Conservation (phyloP, 2,329 filamentous ascomycete genomes). For the Decorospora gaudefroyi region DNA sequence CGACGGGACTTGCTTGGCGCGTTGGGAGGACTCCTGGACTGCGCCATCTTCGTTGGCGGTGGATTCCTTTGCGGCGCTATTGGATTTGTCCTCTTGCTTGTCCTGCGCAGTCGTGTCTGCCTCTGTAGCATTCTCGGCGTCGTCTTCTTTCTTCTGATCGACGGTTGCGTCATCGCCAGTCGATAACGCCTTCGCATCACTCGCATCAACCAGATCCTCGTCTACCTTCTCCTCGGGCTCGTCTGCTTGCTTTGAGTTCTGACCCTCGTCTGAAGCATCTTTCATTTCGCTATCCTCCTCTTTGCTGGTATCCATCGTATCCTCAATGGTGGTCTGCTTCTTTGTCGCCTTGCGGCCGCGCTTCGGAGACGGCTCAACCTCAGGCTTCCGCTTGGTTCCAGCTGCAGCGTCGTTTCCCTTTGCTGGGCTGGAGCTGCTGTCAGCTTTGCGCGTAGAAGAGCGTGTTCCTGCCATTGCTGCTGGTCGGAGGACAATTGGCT, state of each 20-base stretch:
- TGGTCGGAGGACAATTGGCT: slow-evolving; percentile 1
- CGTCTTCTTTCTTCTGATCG: not conserved
- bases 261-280: slow-evolving; percentile 20
- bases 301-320: slow-evolving; percentile 52
- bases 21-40: slow-evolving; percentile 56
- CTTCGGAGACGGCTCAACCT: slow-evolving; percentile 47
- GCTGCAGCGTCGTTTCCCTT: slow-evolving; percentile 38
- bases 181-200: slow-evolving; percentile 22
- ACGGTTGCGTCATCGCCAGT: slow-evolving; percentile 31
- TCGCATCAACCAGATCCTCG: slow-evolving; percentile 1
- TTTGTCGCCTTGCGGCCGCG: slow-evolving; percentile 50
- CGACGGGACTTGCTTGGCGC: slow-evolving; percentile 58
- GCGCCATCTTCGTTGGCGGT: slow-evolving; percentile 39
- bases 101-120: slow-evolving; percentile 6
- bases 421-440: slow-evolving; percentile 25
- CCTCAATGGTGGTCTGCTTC: slow-evolving; percentile 60
- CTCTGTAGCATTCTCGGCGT: slow-evolving; percentile 6
- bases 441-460: slow-evolving; percentile 29
- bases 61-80: slow-evolving; percentile 27
- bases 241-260: slow-evolving; percentile 10
- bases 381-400: slow-evolving; percentile 50
- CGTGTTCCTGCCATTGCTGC: slow-evolving; percentile 38
- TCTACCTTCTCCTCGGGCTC: slow-evolving; percentile 16
- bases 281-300: slow-evolving; percentile 35
- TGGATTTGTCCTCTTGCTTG: slow-evolving; percentile 1